Conservation (phyloP, 2,329 filamentous ascomycete genomes). For the Epichloe bromicola region DNA sequence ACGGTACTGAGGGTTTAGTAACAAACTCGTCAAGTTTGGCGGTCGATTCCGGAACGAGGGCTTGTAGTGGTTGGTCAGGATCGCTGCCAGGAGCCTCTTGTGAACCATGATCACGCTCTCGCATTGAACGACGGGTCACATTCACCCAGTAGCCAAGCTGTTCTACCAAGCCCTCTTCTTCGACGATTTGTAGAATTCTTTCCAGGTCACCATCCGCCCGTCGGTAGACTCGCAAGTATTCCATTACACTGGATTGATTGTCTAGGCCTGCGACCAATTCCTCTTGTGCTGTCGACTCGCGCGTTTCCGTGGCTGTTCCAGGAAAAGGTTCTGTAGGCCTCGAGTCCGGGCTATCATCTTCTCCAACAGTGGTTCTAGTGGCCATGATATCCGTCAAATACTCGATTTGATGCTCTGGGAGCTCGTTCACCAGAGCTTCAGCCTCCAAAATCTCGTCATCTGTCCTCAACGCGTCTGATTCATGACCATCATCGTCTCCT, state of each 20-base stretch:
- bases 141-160: constrained; percentile 47
- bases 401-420: neutral
- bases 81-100: neutral
- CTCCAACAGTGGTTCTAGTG: neutral
- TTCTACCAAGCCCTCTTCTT: constrained; percentile 44
- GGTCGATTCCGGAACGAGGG: neutral
- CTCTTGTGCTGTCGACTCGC: neutral
- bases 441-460: constrained; percentile 21
- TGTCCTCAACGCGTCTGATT: constrained; percentile 17
- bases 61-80: neutral
- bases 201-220: constrained; percentile 46
- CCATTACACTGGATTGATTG: constrained; percentile 16
- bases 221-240: constrained; percentile 41
- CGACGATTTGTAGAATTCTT: constrained; percentile 46
- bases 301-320: neutral
- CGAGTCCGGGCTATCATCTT: neutral
- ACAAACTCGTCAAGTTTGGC: neutral
- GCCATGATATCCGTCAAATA: neutral
- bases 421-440: constrained; percentile 8
- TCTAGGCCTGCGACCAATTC: neutral
- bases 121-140: constrained; percentile 28
- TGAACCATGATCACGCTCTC: constrained; percentile 9
- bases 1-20: neutral
- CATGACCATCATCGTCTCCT: constrained; percentile 8
- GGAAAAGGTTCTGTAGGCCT: neutral